Base-by-base conservation (phyloP, 148 eudicot genomes). In the Bassia scoparia region DNA sequence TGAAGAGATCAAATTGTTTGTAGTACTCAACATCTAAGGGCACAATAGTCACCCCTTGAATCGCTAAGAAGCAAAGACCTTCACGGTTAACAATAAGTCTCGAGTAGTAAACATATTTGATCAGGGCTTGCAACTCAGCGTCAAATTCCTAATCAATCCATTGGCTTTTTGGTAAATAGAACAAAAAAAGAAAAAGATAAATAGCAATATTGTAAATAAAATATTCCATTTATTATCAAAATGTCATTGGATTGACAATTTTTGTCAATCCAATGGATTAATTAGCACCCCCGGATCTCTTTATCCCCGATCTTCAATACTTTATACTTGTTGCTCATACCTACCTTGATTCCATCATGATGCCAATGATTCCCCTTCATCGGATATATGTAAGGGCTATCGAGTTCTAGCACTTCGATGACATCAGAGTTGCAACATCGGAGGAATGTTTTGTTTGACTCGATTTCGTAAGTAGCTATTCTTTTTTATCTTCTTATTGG, bases 351-450 rank as follows among this genome's bases (percentile, higher is more conserved):
- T 9, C 20, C 73, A 21, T 21, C 2, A 34, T 53, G 12, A 8
- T 26, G 34, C 73, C 73, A 69, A 1, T 69, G 59, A 61, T 35
- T 6, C 0, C 48, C 17, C 54, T 69, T 69, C 31, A 69, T 61
- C 13, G 73, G 73, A n/a, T n/a, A 35, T 13, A 33, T 35, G 41
- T 52, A 21, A n/a, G 23, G 61, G 23, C 26, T 1, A 23, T 69
- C 61, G n/a, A 69, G 5, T 31, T 69, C 76, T 33, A 61, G 62
- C 34, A 73, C 68, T 53, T 61, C n/a, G n/a, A n/a, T n/a, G n/a
- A n/a, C n/a, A n/a, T n/a, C n/a, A n/a, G n/a, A n/a, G n/a, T n/a
- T n/a, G n/a, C n/a, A n/a, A n/a, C n/a, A n/a, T n/a, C n/a, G n/a
- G n/a, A n/a, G n/a, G n/a, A n/a, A n/a, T n/a, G n/a, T n/a, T n/a